A percentile compares a stretch with the other conserved stretches of the same genome.
Conservation (phyloP, 2,329 filamentous ascomycete genomes). For the Penicillium brevicompactum region DNA sequence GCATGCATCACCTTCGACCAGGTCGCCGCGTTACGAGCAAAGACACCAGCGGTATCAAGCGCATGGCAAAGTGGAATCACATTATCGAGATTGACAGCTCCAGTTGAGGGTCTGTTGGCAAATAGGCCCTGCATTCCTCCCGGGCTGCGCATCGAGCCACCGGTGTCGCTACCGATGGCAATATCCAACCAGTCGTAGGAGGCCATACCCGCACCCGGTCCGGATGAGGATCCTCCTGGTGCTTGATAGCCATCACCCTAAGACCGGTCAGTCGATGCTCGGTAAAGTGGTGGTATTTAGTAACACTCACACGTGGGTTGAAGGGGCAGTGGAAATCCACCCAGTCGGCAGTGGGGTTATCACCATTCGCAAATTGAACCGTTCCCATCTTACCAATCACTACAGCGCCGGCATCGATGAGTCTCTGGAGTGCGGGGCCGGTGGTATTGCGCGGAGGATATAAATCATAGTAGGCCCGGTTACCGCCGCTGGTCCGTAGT, state of each 20-base stretch:
- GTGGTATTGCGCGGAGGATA: conserved; percentile 52
- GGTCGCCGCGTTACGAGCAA: conserved; percentile 27
- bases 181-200: conserved; percentile 38
- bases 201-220: conserved; percentile 27
- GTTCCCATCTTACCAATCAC: conserved; percentile 41
- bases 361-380: conserved; percentile 38
- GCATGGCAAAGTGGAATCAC: conserved; percentile 30
- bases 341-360: conserved; percentile 33
- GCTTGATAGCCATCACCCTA: conserved; percentile 37
- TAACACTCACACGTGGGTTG: conserved; percentile 32
- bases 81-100: conserved; percentile 20
- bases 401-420: conserved; percentile 62
- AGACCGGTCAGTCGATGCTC: neutral
- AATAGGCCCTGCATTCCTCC: conserved; percentile 30
- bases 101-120: conserved; percentile 30
- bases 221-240: conserved; percentile 22
- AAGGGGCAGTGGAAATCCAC: conserved; percentile 41
- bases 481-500: conserved; percentile 59
- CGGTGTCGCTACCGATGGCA: conserved; percentile 26
- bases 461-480: conserved; percentile 59
- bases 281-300: too few relatives aligned
- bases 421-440: conserved; percentile 53
- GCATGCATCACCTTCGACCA: conserved; percentile 20
- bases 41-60: conserved; percentile 34
- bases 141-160: conserved; percentile 33